Evolutionary conservation across 352 stramenopile genomes (phyloP).

Genomic region (Phytophthora constricta): DNA sequence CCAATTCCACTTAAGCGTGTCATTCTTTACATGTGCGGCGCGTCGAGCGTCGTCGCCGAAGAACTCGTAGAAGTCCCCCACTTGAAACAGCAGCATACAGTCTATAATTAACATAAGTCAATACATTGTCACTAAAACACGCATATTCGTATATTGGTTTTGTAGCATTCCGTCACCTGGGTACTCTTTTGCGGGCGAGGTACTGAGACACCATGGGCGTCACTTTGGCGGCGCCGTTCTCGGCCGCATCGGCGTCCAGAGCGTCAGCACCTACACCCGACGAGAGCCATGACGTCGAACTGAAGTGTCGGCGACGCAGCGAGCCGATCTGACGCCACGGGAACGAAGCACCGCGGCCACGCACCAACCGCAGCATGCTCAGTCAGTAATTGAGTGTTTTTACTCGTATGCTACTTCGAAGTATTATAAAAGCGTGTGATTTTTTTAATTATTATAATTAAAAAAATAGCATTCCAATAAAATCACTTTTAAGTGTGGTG

Average conservation of each 20-base stretch:
- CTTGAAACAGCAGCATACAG: conserved; percentile 79
- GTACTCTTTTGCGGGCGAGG: conserved; percentile 79
- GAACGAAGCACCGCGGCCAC: too few relatives aligned
- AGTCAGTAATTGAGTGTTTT: too few relatives aligned
- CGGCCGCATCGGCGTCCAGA: neutral
- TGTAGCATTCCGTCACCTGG: too few relatives aligned
- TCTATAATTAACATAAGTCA: neutral
- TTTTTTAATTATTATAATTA: too few relatives aligned
- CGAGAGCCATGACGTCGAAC: conserved; percentile 14
- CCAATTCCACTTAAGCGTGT: too few relatives aligned
- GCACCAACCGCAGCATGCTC: too few relatives aligned
- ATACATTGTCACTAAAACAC: neutral
- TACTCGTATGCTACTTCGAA: too few relatives aligned
- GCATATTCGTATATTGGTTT: neutral
- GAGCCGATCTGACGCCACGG: neutral
- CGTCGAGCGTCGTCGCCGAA: conserved; percentile 77
- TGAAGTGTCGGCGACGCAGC: conserved; percentile 15
- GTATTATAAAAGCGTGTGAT: too few relatives aligned
- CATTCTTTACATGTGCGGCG: conserved; percentile 59
- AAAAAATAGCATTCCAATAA: too few relatives aligned
- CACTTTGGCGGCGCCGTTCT: conserved; percentile 22
- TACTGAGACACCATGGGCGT: conserved; percentile 83
- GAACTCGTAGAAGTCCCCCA: conserved; percentile 88
- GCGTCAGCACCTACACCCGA: conserved; percentile 12
- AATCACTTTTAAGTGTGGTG: too few relatives aligned